Conservation (phyloP, 148 eudicot species). For the Camellia sinensis region DNA sequence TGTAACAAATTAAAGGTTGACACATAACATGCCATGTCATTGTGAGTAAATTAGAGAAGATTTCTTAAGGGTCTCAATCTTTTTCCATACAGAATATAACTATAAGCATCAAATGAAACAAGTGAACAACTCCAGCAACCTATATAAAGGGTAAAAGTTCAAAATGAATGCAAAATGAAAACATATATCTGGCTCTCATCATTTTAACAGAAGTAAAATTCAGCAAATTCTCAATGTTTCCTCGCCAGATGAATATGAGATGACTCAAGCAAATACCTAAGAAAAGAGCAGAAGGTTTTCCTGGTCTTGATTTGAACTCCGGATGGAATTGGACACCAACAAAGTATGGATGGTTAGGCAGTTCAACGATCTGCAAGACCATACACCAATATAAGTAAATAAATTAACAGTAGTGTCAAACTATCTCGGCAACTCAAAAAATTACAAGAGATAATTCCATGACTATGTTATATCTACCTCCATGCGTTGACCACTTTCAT, state of each 20-base stretch:
- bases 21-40: too few species aligned
- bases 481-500: slow-evolving; percentile 88
- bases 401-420: background rate
- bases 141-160: background rate
- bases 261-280: slow-evolving; percentile 45
- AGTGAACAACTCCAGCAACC: background rate
- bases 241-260: background rate
- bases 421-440: background rate
- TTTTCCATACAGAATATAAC: too few species aligned
- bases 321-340: slow-evolving; percentile 97
- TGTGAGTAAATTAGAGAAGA: too few species aligned
- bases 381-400: background rate
- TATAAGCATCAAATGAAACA: background rate
- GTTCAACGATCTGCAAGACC: slow-evolving; percentile 71
- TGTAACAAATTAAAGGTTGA: too few species aligned
- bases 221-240: background rate
- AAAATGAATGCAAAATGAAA: background rate
- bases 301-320: slow-evolving; percentile 92
- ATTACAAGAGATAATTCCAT: background rate
- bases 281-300: slow-evolving; percentile 86
- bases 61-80: too few species aligned
- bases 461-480: slow-evolving; percentile 51
- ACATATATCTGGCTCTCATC: background rate
- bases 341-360: slow-evolving; percentile 73
- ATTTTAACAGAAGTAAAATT: background rate